Evolutionary conservation across 192 early-diverging fungal species (phyloP).

Genomic region (Dissophora globulifera): DNA sequence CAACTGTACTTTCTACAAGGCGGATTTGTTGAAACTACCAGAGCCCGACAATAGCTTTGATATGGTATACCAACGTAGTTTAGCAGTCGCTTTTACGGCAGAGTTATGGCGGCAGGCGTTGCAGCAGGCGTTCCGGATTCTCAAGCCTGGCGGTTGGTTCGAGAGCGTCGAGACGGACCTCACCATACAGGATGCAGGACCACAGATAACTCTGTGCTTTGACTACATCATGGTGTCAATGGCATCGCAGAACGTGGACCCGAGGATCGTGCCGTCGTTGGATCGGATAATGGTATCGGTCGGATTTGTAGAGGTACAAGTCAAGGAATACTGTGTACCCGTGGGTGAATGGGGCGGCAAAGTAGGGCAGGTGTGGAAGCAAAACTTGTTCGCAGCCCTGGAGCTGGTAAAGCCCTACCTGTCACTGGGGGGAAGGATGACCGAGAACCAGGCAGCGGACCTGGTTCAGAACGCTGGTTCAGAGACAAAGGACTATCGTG

Average conservation of each 20-base stretch:
- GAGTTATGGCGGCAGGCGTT: conserved; percentile 38
- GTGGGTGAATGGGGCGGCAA: conserved; percentile 41
- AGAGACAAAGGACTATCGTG: conserved; percentile 10
- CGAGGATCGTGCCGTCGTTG: conserved; percentile 15
- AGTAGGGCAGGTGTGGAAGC: conserved; percentile 26
- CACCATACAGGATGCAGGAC: conserved; percentile 24
- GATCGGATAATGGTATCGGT: conserved; percentile 17
- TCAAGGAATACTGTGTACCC: conserved; percentile 34
- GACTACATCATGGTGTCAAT: conserved; percentile 29
- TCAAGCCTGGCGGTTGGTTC: conserved; percentile 50
- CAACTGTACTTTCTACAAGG: conserved; percentile 44
- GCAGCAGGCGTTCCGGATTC: conserved; percentile 26
- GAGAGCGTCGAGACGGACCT: conserved; percentile 50
- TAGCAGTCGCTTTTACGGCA: conserved; percentile 25
- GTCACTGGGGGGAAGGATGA: not conserved
- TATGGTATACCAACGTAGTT: conserved; percentile 45
- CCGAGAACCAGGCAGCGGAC: conserved; percentile 12
- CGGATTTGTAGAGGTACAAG: conserved; percentile 33
- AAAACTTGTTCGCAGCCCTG: conserved; percentile 30
- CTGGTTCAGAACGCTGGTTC: conserved; percentile 9
- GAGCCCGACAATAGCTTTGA: conserved; percentile 37
- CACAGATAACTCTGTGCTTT: conserved; percentile 18
- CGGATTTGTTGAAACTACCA: conserved; percentile 32
- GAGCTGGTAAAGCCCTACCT: conserved; percentile 30
- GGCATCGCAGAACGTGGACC: conserved; percentile 25